Base-by-base conservation (phyloP, 2,329 filamentous ascomycete genomes). In the Xylariaceae sp. region DNA sequence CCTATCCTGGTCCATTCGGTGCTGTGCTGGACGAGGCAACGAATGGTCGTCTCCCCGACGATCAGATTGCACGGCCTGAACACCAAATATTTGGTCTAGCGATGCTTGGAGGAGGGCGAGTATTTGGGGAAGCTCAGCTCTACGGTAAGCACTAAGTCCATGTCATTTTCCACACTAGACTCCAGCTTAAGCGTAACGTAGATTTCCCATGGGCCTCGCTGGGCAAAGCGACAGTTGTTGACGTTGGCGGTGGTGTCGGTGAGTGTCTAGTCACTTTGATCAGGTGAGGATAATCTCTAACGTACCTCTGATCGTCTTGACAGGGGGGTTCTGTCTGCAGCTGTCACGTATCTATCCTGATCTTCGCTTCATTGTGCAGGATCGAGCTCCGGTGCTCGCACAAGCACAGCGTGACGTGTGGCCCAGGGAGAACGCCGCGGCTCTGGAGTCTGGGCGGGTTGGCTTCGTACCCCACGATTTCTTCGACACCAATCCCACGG, bases 351-450 rank as follows among this genome's bases (percentile, higher is more conserved):
- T 61, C 3, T 64, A 64, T 37, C 60, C 61, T 1, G 38, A 59
- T 3, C 51, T 67, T 6, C 61, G 54, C 1, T 59, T 66, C 26
- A 50, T 67, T 9, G 43, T 68, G 3, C 59, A 68, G 42, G 66
- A 69, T 44, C 59, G 63, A 0, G 44, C 47, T 0, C 45, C 51
- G 1, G 57, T 57, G 2, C 26, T 66, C 4, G 45, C 45, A 6
- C 52, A 56, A 44, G 56, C 42, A 13, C 26, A 55, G 35, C 34
- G 42, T 4, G 47, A 54, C n/a, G 45, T 63, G 4, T 64, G 59
- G 55, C 59, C 59, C 3, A 44, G 44, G 33, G 56, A 63, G 41
- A 59, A 57, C 19, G 41, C 45, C 4, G 35, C 41, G 6, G 43
- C 34, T n/a, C 34, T 46, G 4, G 24, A 47, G 6, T 17, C 4